A percentile compares a stretch with the other conserved stretches of the same genome.
Conservation (phyloP, 345 rosid genomes). For the Ricinus communis region DNA sequence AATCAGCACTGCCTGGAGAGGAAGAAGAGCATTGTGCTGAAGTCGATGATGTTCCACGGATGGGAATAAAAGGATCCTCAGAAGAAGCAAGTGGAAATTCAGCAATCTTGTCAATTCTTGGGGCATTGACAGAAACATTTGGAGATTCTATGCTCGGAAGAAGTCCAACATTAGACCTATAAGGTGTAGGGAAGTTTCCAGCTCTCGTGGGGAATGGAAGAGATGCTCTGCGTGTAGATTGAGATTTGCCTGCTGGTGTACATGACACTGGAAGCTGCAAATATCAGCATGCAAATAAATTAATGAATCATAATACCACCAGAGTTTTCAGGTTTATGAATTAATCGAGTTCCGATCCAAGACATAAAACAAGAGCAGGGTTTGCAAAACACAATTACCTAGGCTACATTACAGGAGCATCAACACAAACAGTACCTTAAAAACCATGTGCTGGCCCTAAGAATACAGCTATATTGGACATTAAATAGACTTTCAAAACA, state of each 20-base stretch:
- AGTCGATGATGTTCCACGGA: slow-evolving; percentile 32
- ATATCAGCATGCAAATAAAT: neutral
- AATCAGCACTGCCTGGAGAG: slow-evolving; percentile 1
- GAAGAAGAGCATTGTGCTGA: slow-evolving; percentile 33
- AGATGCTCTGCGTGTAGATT: slow-evolving; percentile 55
- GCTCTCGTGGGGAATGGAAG: slow-evolving; percentile 53
- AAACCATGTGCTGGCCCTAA: neutral
- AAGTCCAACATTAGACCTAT: slow-evolving; percentile 24
- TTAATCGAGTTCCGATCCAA: neutral
- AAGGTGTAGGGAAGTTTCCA: slow-evolving; percentile 34
- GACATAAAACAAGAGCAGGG: neutral
- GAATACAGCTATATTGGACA: neutral
- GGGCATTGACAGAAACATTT: slow-evolving; percentile 27
- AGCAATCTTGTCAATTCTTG: slow-evolving; percentile 25
- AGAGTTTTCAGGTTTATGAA: neutral
- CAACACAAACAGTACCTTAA: neutral
- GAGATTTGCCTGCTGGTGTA: slow-evolving; percentile 37
- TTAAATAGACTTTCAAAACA: neutral
- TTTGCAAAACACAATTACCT: neutral
- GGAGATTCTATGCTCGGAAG: slow-evolving; percentile 23
- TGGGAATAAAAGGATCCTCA: slow-evolving; percentile 18
- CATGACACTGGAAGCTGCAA: slow-evolving; percentile 49
- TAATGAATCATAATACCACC: neutral
- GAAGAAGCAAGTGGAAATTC: slow-evolving; percentile 29
- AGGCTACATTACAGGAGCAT: neutral